Evolutionary conservation across 2,329 filamentous ascomycete genomes (phyloP), one percentile per base, ranked within the genome.

Genomic region (Neodidymelliopsis sp.): DNA sequence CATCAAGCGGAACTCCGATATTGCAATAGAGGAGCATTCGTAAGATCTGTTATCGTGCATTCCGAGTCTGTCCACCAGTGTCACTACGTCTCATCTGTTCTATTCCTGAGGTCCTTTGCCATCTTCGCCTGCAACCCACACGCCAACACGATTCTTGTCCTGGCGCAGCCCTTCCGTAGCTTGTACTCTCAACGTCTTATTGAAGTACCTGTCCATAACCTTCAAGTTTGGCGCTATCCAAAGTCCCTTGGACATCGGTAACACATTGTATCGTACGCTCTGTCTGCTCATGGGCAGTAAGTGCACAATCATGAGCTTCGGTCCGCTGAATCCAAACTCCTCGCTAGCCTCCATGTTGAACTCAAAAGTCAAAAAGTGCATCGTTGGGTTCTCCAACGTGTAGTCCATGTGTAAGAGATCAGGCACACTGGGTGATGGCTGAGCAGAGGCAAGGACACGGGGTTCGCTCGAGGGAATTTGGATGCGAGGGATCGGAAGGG

Each of bases 321-420:
- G 80, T 0, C 94, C 94, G 6, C 90, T 91, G 72, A 99, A 97
- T 0, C 91, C 93, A 73, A 97, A 97, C 42, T 91, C 84, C 57
- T 96, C 91, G 68, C 85, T 93, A 2, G 91, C 89, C 61, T 99
- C 93, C 91, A 99, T 96, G 19, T 81, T 85, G 37, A 97, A 74
- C 22, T 90, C 91, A 74, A 99, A 99, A 0, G 92, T 96, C 38
- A 99, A 82, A 74, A 96, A 95, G 71, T 99, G 94, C 70, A 86
- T 88, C 0, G 93, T 97, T 0, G 92, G 89, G 69, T 99, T 99
- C 74, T 99, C 94, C 47, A 99, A 85, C 3, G 85, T 90, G 67
- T 88, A 88, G 51, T 81, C 74, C 37, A 83, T 73, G 27, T 74
- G 67, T 9, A 74, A 54, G 12, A 72, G 45, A 1, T 50, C 49